phyloP scores from a whole-genome alignment of 805 yeast species.

The Sugiyamaella floridensis region DNA sequence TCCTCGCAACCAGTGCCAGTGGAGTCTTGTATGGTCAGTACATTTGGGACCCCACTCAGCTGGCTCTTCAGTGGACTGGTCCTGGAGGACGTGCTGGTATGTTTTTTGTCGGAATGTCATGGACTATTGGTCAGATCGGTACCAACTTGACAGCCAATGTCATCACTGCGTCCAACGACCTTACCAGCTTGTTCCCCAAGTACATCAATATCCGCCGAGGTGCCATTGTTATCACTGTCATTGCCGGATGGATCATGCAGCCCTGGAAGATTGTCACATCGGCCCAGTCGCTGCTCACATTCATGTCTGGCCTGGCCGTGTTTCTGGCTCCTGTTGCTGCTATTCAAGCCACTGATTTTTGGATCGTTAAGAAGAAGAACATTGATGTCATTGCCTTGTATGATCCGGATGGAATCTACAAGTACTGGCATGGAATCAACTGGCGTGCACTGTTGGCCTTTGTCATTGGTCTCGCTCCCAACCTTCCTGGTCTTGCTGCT shows the following conservation, averaged over 20 bases:
- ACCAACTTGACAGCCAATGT: conserved; percentile 32
- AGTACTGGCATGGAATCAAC: conserved; percentile 40
- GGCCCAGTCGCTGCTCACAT: conserved; percentile 32
- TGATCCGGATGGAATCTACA: conserved; percentile 35
- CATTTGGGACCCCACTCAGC: conserved; percentile 41
- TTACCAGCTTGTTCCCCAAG: conserved; percentile 41
- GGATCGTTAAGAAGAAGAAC: conserved; percentile 36
- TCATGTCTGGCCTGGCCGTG: conserved; percentile 36
- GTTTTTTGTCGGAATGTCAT: conserved; percentile 19
- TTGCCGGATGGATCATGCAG: conserved; percentile 25
- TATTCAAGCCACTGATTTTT: conserved; percentile 36
- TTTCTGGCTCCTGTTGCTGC: conserved; percentile 39
- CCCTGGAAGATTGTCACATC: conserved; percentile 39
- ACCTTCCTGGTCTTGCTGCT: conserved; percentile 24
- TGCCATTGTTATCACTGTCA: conserved; percentile 31
- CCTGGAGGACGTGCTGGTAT: conserved; percentile 34
- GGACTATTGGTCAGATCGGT: conserved; percentile 15
- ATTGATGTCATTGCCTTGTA: conserved; percentile 40
- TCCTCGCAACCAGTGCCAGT: conserved; percentile 40
- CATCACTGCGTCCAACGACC: conserved; percentile 44
- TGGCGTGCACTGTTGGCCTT: conserved; percentile 38
- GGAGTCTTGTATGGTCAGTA: conserved; percentile 37
- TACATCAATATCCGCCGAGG: conserved; percentile 39
- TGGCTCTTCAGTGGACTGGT: conserved; percentile 38
- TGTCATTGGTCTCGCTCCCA: conserved; percentile 17